Conservation (phyloP, 805 yeast species). For the Schizosaccharomyces octosporus region DNA sequence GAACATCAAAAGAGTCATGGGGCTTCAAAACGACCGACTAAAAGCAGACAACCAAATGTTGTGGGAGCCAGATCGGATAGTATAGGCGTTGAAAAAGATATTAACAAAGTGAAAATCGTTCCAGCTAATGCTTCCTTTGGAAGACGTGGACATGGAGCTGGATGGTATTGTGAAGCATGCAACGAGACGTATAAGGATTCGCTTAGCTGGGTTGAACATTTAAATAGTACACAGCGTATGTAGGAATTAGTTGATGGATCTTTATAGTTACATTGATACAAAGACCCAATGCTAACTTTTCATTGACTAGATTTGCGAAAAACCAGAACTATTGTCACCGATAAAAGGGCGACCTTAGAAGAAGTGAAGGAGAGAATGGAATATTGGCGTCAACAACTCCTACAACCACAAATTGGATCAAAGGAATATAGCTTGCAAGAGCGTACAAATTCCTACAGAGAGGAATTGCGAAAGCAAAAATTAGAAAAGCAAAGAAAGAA, state of each 20-base stretch:
- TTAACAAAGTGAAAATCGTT: slow-evolving; percentile 15
- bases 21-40: no score
- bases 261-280: neutral
- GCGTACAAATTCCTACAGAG: neutral
- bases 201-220: slow-evolving; percentile 57
- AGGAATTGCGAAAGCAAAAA: neutral
- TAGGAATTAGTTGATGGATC: neutral
- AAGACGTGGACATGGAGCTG: slow-evolving; percentile 36
- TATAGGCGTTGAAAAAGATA: slow-evolving; percentile 12
- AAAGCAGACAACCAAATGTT: neutral
- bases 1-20: no score
- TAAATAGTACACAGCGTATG: slow-evolving; percentile 43
- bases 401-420: neutral
- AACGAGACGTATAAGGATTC: slow-evolving; percentile 62
- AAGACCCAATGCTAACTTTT: neutral
- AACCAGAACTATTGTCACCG: neutral
- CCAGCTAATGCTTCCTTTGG: slow-evolving; percentile 14
- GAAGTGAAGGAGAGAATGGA: neutral
- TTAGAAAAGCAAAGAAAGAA: neutral
- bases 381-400: neutral
- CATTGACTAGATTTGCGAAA: neutral
- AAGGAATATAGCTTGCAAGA: neutral
- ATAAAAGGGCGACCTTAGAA: neutral
- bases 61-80: slow-evolving; percentile 10
- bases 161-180: slow-evolving; percentile 67